Evolutionary conservation across 768 basidiomycete species (phyloP).

Genomic region (Mycena pura): DNA sequence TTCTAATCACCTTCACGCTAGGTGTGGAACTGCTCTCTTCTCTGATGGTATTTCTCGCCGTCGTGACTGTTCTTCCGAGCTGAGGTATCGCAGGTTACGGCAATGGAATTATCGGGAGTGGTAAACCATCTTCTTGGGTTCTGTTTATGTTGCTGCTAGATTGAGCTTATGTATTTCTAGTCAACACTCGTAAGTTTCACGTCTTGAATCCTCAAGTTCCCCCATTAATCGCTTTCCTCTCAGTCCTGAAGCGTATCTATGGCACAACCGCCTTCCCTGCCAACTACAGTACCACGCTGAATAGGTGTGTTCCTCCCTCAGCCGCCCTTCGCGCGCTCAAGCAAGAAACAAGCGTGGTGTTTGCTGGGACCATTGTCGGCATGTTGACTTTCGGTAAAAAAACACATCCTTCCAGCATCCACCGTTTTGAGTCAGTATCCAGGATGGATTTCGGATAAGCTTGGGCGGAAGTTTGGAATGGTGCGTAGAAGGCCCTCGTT

Average conservation of each 20-base stretch:
- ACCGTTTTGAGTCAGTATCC: background rate
- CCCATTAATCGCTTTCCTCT: background rate
- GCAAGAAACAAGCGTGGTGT: no score
- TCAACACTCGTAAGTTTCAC: constrained; percentile 72
- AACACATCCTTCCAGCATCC: constrained; percentile 10
- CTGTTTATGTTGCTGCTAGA: background rate
- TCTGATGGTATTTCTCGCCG: constrained; percentile 78
- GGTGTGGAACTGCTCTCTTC: constrained; percentile 88
- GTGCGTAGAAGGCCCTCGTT: constrained; percentile 42
- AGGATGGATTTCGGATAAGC: constrained; percentile 82
- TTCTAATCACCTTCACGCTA: constrained; percentile 33
- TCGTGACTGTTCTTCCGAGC: no score
- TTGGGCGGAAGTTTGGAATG: constrained; percentile 91
- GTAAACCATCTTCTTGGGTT: constrained; percentile 47
- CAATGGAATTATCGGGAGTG: constrained; percentile 78
- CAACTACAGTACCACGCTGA: constrained; percentile 69
- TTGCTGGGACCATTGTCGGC: constrained; percentile 88
- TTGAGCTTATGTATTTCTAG: constrained; percentile 40
- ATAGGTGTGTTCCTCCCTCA: no score
- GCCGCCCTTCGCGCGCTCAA: no score
- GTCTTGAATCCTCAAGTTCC: background rate
- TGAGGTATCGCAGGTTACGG: constrained; percentile 88
- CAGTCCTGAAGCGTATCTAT: constrained; percentile 80
- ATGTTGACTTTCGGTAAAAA: constrained; percentile 75
- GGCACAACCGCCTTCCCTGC: constrained; percentile 57